phyloP scores from a whole-genome alignment of 139 green algal species.

The Eudorina sp. region DNA sequence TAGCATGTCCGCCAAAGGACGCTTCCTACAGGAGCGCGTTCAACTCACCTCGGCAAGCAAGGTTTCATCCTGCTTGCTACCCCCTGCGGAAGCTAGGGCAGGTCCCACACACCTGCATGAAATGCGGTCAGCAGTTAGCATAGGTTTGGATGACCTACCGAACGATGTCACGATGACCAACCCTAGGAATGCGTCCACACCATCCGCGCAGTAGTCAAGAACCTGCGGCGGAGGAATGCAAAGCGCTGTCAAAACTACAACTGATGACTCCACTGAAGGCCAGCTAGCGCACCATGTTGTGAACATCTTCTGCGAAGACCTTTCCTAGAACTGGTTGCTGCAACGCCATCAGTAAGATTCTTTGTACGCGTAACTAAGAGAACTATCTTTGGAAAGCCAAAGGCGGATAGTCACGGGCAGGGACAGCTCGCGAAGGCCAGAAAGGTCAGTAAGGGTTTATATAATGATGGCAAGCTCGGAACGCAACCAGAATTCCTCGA shows the following conservation, averaged over 20 bases:
- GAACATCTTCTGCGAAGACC: constrained; percentile 17
- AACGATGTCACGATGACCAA: not conserved
- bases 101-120: constrained; percentile 8
- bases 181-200: constrained; percentile 47
- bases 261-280: not conserved
- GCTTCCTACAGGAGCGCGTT: too few relatives aligned
- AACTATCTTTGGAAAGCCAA: too few relatives aligned
- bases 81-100: not conserved
- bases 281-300: constrained; percentile 28
- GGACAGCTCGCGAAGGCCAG: too few relatives aligned
- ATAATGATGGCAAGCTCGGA: too few relatives aligned
- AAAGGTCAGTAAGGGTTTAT: too few relatives aligned
- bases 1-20: too few relatives aligned
- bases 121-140: too few relatives aligned
- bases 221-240: constrained; percentile 8
- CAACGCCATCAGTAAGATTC: not conserved
- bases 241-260: not conserved
- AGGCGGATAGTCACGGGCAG: too few relatives aligned
- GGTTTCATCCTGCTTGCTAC: not conserved
- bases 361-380: too few relatives aligned
- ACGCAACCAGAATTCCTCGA: too few relatives aligned
- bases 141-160: not conserved
- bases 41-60: too few relatives aligned
- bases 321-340: not conserved
- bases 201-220: constrained; percentile 50